Evolutionary conservation across 345 rosid genomes (phyloP).

Genomic region (Angophora floribunda): DNA sequence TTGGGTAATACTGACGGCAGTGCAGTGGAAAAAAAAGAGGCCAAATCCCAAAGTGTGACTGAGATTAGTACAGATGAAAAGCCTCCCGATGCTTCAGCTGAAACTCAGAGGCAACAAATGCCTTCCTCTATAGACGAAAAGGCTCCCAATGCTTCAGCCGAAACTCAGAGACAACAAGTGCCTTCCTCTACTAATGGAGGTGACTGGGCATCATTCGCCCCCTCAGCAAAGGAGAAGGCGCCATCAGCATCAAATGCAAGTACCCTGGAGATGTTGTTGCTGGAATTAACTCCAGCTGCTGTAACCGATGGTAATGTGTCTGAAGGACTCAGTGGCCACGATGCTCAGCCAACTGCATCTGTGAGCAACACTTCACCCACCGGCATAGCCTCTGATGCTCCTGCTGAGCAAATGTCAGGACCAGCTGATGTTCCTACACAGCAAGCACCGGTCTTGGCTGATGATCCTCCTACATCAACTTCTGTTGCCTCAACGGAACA

Average conservation of each 20-base stretch:
- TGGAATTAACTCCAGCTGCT: conserved; percentile 34
- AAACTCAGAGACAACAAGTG: conserved; percentile 1
- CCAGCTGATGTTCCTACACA: background rate
- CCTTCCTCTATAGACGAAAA: conserved; percentile 13
- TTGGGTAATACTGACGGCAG: background rate
- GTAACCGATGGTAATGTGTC: background rate
- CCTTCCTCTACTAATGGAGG: conserved; percentile 10
- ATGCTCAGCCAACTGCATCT: conserved; percentile 3
- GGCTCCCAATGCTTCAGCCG: conserved; percentile 6
- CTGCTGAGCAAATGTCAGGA: background rate
- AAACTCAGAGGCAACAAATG: conserved; percentile 1
- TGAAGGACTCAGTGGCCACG: conserved; percentile 1
- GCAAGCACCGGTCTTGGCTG: background rate
- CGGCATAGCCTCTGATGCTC: background rate
- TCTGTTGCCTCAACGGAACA: conserved; percentile 8
- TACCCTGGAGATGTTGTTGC: conserved; percentile 51
- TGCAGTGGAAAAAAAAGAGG: conserved; percentile 4
- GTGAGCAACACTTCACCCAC: background rate
- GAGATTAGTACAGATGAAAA: conserved; percentile 12
- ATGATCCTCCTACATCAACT: background rate
- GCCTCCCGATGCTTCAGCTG: conserved; percentile 6
- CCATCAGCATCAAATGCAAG: conserved; percentile 22
- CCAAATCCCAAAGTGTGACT: conserved; percentile 23
- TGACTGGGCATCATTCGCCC: conserved; percentile 12
- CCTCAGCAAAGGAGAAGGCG: conserved; percentile 11